phyloP scores from a whole-genome alignment of 1,139 yeast genomes.

The Taphrina communis region DNA sequence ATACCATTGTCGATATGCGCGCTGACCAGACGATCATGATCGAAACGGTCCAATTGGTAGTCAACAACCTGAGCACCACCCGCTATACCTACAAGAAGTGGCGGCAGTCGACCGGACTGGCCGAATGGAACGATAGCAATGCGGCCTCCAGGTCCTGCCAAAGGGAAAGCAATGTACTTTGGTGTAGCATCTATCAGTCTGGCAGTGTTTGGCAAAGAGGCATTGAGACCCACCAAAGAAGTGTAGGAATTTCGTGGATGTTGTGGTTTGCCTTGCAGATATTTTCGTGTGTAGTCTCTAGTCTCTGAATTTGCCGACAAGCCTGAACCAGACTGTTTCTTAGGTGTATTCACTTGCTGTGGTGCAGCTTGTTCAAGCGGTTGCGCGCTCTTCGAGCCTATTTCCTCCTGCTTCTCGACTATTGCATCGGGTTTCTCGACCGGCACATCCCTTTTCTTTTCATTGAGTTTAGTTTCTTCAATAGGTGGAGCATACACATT shows the following conservation, averaged over 20 bases:
- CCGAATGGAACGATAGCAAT: slow-evolving; percentile 11
- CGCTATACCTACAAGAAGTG: slow-evolving; percentile 21
- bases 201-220: slow-evolving; percentile 36
- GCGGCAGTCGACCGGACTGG: slow-evolving; percentile 33
- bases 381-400: neutral
- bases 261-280: slow-evolving; percentile 27
- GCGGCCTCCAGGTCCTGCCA: slow-evolving; percentile 39
- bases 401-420: slow-evolving; percentile 9
- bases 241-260: slow-evolving; percentile 36
- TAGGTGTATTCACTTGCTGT: neutral
- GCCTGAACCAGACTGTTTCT: neutral
- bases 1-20: slow-evolving; percentile 32
- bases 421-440: slow-evolving; percentile 7
- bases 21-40: slow-evolving; percentile 23
- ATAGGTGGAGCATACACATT: slow-evolving; percentile 34
- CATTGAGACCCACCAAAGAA: slow-evolving; percentile 33
- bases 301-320: neutral
- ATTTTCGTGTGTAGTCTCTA: slow-evolving; percentile 34
- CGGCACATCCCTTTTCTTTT: neutral
- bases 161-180: slow-evolving; percentile 19
- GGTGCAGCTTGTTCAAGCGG: neutral
- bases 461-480: slow-evolving; percentile 16
- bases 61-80: slow-evolving; percentile 38
- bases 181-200: slow-evolving; percentile 34
- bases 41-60: slow-evolving; percentile 32